These are phyloP conservation scores for Excoecaria agallocha DNA, from an alignment of 345 rosid species.

Conservation along the genomic window DNA sequence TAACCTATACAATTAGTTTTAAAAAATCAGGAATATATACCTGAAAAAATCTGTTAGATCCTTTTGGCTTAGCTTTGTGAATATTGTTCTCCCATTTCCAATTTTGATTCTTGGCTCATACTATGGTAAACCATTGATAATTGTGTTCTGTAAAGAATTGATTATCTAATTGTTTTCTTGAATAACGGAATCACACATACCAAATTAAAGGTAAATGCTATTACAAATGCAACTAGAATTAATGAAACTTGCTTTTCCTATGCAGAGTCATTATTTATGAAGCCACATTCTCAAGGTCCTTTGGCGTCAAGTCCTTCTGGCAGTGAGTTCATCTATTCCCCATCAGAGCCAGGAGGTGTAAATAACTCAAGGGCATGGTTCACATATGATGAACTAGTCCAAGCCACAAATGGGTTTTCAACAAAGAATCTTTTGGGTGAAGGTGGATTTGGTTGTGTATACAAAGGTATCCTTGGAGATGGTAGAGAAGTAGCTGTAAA, in stretches of 20 bases:
- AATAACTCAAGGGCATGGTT: constrained; percentile 82
- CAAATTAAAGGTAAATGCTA: background rate
- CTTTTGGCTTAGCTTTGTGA: constrained; percentile 10
- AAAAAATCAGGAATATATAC: background rate
- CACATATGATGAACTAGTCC: constrained; percentile 74
- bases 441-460: constrained; percentile 98
- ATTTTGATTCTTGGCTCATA: constrained; percentile 3
- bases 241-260: constrained; percentile 16
- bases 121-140: background rate
- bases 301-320: constrained; percentile 48
- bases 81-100: background rate
- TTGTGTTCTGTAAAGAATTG: background rate
- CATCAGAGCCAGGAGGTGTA: constrained; percentile 65
- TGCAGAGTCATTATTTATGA: constrained; percentile 65
- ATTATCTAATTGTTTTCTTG: background rate
- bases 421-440: constrained; percentile 78
- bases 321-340: constrained; percentile 53
- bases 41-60: background rate
- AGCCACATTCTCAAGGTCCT: constrained; percentile 50
- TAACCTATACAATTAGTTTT: background rate
- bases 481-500: constrained; percentile 92
- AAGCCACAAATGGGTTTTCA: constrained; percentile 75
- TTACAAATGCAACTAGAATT: constrained; percentile 9
- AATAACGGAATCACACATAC: constrained; percentile 5
- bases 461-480: constrained; percentile 78